phyloP scores from a whole-genome alignment of 1,139 yeast genomes.

The Scheffersomyces cryptocercus region DNA sequence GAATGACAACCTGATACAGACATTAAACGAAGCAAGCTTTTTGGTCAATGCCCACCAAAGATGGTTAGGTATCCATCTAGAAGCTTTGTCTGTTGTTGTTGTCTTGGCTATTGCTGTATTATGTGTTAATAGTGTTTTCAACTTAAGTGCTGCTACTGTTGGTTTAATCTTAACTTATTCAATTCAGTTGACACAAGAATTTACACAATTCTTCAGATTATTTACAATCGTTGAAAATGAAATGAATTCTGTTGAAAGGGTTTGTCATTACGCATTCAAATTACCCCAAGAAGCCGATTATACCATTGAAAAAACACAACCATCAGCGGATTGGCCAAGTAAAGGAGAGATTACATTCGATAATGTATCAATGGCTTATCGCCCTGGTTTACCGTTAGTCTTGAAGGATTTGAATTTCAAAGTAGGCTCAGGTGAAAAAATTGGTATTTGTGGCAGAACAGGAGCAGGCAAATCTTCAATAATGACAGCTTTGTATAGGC shows the following conservation, averaged over 20 bases:
- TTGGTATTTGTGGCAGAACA: slow-evolving; percentile 25
- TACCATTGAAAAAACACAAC: not conserved
- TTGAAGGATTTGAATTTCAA: slow-evolving; percentile 15
- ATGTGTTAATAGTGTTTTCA: slow-evolving; percentile 15
- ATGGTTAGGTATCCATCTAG: slow-evolving; percentile 69
- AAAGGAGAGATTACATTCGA: slow-evolving; percentile 16
- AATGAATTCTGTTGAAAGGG: slow-evolving; percentile 16
- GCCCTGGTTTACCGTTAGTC: slow-evolving; percentile 20
- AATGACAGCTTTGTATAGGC: slow-evolving; percentile 21
- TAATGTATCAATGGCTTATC: slow-evolving; percentile 18
- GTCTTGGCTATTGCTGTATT: slow-evolving; percentile 12
- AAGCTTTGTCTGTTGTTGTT: slow-evolving; percentile 20
- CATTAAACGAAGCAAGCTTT: slow-evolving; percentile 69
- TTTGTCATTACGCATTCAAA: slow-evolving; percentile 14
- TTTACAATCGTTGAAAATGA: slow-evolving; percentile 16
- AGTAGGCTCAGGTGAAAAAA: slow-evolving; percentile 15
- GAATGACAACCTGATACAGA: slow-evolving; percentile 49
- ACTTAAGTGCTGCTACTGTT: slow-evolving; percentile 13
- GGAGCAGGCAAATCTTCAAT: slow-evolving; percentile 27
- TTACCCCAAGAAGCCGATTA: slow-evolving; percentile 15
- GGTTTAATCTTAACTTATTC: slow-evolving; percentile 17
- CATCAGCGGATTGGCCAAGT: slow-evolving; percentile 16
- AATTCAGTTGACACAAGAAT: slow-evolving; percentile 14
- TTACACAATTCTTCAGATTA: slow-evolving; percentile 13
- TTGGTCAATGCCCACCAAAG: slow-evolving; percentile 66